Evolutionary conservation across 164 flowering plant species (phyloP).

Genomic region (Sedum album): DNA sequence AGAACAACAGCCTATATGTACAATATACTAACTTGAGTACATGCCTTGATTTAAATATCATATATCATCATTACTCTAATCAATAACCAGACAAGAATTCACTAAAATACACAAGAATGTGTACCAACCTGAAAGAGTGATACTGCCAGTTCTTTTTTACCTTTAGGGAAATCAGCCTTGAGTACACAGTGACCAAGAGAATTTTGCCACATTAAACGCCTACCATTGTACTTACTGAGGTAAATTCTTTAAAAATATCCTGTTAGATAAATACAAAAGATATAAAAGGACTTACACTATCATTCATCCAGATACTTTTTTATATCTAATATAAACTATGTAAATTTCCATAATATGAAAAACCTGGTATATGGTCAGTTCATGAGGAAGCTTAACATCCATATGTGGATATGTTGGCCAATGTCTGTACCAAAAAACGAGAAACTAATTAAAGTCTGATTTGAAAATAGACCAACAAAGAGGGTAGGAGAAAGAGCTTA

Average conservation of each 20-base stretch:
- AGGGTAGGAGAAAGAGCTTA: constrained; percentile 13
- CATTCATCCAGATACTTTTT: neutral
- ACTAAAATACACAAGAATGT: neutral
- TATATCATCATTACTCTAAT: neutral
- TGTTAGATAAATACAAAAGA: constrained; percentile 17
- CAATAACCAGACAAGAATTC: neutral
- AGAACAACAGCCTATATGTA: constrained; percentile 64
- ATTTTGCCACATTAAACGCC: constrained; percentile 95
- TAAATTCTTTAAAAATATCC: constrained; percentile 93
- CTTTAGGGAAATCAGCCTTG: constrained; percentile 77
- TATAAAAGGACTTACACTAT: neutral
- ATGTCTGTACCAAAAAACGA: constrained; percentile 41
- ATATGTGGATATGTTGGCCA: constrained; percentile 97
- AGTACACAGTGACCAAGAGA: constrained; percentile 88
- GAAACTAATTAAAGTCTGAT: neutral
- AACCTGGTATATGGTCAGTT: constrained; percentile 86
- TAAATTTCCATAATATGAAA: neutral
- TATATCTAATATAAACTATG: neutral
- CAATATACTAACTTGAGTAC: neutral
- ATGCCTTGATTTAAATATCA: neutral
- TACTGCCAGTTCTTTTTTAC: constrained; percentile 88
- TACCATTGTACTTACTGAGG: constrained; percentile 80
- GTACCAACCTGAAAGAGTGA: constrained; percentile 81
- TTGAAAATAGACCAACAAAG: constrained; percentile 8
- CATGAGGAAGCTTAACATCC: constrained; percentile 90